Evolutionary conservation across 2,329 filamentous ascomycete genomes (phyloP).

Genomic region (Cephalotrichum gorgonifer): DNA sequence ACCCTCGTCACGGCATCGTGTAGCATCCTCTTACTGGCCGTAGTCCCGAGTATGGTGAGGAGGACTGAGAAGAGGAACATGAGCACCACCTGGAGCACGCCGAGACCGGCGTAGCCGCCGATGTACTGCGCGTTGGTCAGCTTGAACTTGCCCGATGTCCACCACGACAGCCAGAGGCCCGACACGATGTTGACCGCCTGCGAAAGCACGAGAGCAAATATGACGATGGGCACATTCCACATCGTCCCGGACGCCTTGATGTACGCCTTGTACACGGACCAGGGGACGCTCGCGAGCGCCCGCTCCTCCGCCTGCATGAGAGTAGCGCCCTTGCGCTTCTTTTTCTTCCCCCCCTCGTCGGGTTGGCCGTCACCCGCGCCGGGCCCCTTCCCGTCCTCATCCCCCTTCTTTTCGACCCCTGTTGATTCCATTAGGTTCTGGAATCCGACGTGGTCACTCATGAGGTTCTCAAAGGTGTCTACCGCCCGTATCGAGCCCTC

Average conservation of each 20-base stretch:
- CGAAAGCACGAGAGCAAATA: slow-evolving; percentile 55
- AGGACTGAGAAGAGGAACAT: slow-evolving; percentile 74
- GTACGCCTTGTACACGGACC: slow-evolving; percentile 71
- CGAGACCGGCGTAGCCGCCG: slow-evolving; percentile 61
- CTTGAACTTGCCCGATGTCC: slow-evolving; percentile 71
- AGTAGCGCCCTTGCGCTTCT: slow-evolving; percentile 46
- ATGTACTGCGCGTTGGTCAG: slow-evolving; percentile 62
- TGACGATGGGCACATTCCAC: slow-evolving; percentile 54
- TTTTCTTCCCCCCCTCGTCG: slow-evolving; percentile 37
- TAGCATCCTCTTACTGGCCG: slow-evolving; percentile 72
- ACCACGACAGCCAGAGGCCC: slow-evolving; percentile 87
- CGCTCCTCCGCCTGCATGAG: slow-evolving; percentile 67
- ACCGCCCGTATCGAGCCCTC: slow-evolving; percentile 73
- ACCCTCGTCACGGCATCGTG: slow-evolving; percentile 69
- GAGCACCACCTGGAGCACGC: slow-evolving; percentile 57
- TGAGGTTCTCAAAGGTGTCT: slow-evolving; percentile 83
- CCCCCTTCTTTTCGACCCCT: slow-evolving; percentile 54
- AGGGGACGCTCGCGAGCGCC: slow-evolving; percentile 66
- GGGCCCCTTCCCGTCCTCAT: slow-evolving; percentile 28
- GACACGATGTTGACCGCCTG: slow-evolving; percentile 82
- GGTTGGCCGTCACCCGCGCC: slow-evolving; percentile 27
- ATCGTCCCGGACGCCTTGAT: slow-evolving; percentile 64
- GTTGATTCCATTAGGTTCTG: slow-evolving; percentile 77
- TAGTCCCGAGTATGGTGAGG: slow-evolving; percentile 71
- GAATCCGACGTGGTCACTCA: slow-evolving; percentile 69